Percentiles rank a stretch among this genome's conserved stretches.
Conservation (phyloP, 192 early-diverging fungal species). For the Coemansia sp. region DNA sequence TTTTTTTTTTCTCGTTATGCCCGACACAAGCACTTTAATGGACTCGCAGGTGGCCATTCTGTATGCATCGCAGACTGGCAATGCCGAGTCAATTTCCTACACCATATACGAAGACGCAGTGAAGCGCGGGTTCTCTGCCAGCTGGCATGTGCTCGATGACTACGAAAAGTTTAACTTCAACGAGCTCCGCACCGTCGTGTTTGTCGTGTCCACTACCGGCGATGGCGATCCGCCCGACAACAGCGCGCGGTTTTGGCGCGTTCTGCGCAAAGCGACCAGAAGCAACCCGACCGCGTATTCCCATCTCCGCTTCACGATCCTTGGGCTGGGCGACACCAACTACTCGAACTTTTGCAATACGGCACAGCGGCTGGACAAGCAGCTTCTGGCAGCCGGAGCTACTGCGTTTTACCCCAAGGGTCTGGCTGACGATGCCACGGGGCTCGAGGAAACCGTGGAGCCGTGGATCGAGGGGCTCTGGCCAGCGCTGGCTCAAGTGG, state of each 20-base stretch:
- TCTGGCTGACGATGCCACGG: conserved; percentile 89
- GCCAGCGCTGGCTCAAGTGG: conserved; percentile 59
- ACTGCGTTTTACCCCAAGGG: conserved; percentile 71
- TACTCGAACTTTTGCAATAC: conserved; percentile 92
- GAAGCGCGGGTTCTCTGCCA: conserved; percentile 65
- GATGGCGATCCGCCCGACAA: conserved; percentile 98
- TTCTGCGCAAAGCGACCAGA: conserved; percentile 64
- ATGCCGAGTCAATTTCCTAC: conserved; percentile 89
- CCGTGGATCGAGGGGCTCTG: conserved; percentile 89
- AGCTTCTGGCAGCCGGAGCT: conserved; percentile 72
- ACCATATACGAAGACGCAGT: conserved; percentile 75
- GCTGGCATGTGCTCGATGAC: conserved; percentile 70
- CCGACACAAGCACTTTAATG: conserved; percentile 11
- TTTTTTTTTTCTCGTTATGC: conserved; percentile 13
- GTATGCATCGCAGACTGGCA: conserved; percentile 92
- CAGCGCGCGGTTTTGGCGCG: conserved; percentile 85
- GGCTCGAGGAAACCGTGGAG: conserved; percentile 88
- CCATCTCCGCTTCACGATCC: conserved; percentile 42
- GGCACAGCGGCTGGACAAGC: conserved; percentile 73
- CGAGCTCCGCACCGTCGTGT: conserved; percentile 51
- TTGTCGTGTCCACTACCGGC: conserved; percentile 89
- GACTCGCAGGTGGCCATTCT: conserved; percentile 44
- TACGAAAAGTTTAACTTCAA: conserved; percentile 58
- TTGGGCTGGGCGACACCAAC: conserved; percentile 90
- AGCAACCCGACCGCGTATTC: conserved; percentile 8